phyloP scores from a whole-genome alignment of 306 rosid species.

The Psophocarpus tetragonolobus region DNA sequence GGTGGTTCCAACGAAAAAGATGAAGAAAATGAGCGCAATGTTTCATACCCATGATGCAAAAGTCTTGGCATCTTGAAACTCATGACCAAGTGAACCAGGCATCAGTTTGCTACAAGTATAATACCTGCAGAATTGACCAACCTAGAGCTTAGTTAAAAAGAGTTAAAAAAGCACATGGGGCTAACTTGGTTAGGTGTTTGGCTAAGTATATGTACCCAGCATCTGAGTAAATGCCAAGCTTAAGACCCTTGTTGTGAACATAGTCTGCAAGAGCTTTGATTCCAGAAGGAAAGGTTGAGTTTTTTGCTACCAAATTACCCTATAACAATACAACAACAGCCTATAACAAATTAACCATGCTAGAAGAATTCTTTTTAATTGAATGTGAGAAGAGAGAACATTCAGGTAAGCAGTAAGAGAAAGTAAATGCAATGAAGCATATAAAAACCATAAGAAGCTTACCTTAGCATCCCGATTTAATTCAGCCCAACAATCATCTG shows the following conservation, averaged over 20 bases:
- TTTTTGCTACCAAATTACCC: slow-evolving; percentile 80
- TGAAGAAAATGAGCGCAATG: neutral
- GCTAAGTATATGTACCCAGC: slow-evolving; percentile 66
- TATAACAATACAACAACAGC: slow-evolving; percentile 34
- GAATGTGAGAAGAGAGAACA: neutral
- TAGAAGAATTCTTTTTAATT: slow-evolving; percentile 4
- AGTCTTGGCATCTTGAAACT: slow-evolving; percentile 86
- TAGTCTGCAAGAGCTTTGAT: slow-evolving; percentile 89
- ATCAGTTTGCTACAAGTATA: slow-evolving; percentile 83
- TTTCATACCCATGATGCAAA: slow-evolving; percentile 88
- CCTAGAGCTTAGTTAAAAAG: neutral
- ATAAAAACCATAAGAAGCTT: neutral
- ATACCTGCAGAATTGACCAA: slow-evolving; percentile 52
- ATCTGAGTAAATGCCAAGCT: slow-evolving; percentile 96
- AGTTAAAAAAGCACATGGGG: neutral
- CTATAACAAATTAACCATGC: slow-evolving; percentile 42
- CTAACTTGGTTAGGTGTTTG: neutral
- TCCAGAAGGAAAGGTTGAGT: slow-evolving; percentile 89
- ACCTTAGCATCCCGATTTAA: slow-evolving; percentile 67
- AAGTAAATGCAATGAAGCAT: neutral
- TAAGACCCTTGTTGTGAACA: slow-evolving; percentile 91
- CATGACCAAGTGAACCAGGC: slow-evolving; percentile 97
- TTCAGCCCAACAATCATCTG: slow-evolving; percentile 99
- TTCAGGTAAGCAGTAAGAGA: neutral
- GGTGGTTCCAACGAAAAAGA: neutral